Conservation (phyloP, 1,139 yeast species). For the Yamadazyma taylorii region DNA sequence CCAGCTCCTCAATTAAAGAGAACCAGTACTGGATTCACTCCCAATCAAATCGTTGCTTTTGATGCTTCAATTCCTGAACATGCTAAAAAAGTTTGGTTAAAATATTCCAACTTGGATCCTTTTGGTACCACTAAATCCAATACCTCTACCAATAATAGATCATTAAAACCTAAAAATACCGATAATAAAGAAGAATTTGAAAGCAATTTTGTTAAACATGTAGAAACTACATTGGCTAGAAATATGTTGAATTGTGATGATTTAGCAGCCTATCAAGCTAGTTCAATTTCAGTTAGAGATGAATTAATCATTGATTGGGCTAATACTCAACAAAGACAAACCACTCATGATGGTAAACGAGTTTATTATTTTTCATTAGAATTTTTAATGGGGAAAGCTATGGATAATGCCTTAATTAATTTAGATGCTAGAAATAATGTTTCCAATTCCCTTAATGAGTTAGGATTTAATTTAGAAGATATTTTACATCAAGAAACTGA, state of each 20-base stretch:
- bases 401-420: conserved; percentile 91
- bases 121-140: conserved; percentile 20
- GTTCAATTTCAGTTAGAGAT: conserved; percentile 77
- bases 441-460: conserved; percentile 57
- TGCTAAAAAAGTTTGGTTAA: conserved; percentile 76
- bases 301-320: conserved; percentile 86
- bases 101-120: conserved; percentile 46
- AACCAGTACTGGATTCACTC: conserved; percentile 87
- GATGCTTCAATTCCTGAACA: conserved; percentile 80
- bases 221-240: conserved; percentile 86
- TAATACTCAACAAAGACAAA: conserved; percentile 87
- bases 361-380: conserved; percentile 86
- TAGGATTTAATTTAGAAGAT: conserved; percentile 89
- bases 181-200: conserved; percentile 58
- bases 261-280: conserved; percentile 90
- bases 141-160: conserved; percentile 15
- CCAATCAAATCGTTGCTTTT: conserved; percentile 80
- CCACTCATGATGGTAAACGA: conserved; percentile 80
- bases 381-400: conserved; percentile 92
- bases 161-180: conserved; percentile 8
- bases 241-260: conserved; percentile 90
- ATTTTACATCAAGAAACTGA: conserved; percentile 85
- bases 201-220: conserved; percentile 73
- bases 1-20: conserved; percentile 55
- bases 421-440: conserved; percentile 55